These are phyloP conservation scores for Castanopsis chinensis DNA, from an alignment of 306 rosid genomes.

Conservation along the genomic window DNA sequence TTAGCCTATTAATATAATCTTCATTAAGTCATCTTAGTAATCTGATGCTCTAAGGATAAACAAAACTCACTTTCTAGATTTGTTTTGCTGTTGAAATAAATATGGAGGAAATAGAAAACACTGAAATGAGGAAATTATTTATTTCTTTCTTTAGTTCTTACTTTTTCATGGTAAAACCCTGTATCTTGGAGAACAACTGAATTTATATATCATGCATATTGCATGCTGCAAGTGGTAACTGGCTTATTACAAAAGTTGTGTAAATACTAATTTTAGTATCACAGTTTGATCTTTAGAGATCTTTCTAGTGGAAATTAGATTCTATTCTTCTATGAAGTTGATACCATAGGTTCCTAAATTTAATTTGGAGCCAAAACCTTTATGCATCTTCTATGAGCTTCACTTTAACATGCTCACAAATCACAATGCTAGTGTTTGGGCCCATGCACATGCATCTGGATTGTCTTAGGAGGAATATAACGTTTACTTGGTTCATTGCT, in stretches of 20 bases:
- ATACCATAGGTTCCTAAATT: not conserved
- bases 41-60: not conserved
- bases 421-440: not conserved
- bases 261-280: not conserved
- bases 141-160: not conserved
- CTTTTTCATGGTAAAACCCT: not conserved
- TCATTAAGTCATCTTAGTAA: not conserved
- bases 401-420: not conserved
- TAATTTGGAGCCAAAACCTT: not conserved
- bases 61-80: not conserved
- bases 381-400: not conserved
- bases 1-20: not conserved
- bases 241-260: no score
- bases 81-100: no score
- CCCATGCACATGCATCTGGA: not conserved
- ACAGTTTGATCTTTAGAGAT: not conserved
- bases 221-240: not conserved
- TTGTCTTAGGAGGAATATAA: not conserved
- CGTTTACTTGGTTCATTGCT: not conserved
- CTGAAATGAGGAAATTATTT: no score
- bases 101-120: no score
- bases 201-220: not conserved
- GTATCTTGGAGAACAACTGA: no score
- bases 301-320: not conserved
- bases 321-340: not conserved